Percentiles rank a stretch among this genome's conserved stretches.
These are phyloP conservation scores for Noccaea caerulescens DNA, from an alignment of 345 rosid genomes.

Conservation along the genomic window DNA sequence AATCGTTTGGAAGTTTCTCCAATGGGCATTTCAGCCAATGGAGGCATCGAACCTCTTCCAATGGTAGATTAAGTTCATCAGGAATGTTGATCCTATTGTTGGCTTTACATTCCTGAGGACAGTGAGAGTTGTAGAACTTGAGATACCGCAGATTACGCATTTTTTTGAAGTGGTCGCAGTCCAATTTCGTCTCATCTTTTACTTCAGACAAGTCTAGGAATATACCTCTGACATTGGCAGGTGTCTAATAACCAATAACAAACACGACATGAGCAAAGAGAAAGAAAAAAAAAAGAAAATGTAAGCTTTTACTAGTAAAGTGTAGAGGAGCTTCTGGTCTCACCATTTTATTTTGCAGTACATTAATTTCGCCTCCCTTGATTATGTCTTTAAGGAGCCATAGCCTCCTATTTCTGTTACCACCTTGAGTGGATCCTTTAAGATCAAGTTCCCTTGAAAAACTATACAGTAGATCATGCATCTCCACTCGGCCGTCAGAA, in stretches of 20 bases:
- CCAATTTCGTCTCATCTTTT: neutral
- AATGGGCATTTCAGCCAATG: slow-evolving; percentile 37
- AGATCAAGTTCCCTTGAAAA: slow-evolving; percentile 33
- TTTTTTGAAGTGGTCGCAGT: neutral
- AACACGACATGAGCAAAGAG: neutral
- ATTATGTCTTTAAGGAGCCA: slow-evolving; percentile 20
- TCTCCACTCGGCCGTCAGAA: slow-evolving; percentile 1
- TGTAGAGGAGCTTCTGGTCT: neutral
- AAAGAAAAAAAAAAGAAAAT: neutral
- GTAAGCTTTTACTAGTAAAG: neutral
- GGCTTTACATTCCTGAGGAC: slow-evolving; percentile 19
- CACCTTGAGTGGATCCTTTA: neutral
- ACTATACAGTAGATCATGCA: slow-evolving; percentile 46
- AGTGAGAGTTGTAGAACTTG: slow-evolving; percentile 26
- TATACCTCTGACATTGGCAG: slow-evolving; percentile 33
- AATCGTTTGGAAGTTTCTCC: slow-evolving; percentile 27
- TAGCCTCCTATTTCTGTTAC: neutral
- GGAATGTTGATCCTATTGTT: neutral
- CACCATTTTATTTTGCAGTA: slow-evolving; percentile 12
- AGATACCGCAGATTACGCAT: slow-evolving; percentile 42
- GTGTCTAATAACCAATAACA: neutral
- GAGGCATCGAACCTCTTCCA: slow-evolving; percentile 30
- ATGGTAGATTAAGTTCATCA: slow-evolving; percentile 21
- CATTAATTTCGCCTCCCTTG: neutral
- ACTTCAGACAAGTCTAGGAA: slow-evolving; percentile 32